Percentiles rank a stretch among this genome's conserved stretches.
Evolutionary conservation across 371 early-diverging fungal species (phyloP).

Genomic region (Zychaea mexicana): DNA sequence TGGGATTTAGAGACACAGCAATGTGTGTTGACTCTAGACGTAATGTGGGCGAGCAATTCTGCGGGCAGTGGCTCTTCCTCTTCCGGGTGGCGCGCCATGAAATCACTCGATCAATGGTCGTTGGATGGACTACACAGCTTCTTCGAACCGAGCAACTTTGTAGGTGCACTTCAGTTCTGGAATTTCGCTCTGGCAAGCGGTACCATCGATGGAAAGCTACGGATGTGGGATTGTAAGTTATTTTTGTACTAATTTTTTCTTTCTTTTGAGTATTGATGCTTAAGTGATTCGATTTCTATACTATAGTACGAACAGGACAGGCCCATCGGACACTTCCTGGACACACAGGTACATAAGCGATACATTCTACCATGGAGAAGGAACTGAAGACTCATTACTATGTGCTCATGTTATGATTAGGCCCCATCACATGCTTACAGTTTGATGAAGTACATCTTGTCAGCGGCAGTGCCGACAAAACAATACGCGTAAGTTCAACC

Average conservation of each 20-base stretch:
- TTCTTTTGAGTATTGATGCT: not conserved
- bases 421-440: constrained; percentile 71
- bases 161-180: constrained; percentile 81
- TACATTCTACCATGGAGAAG: not conserved
- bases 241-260: not conserved
- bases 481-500: constrained; percentile 57
- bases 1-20: constrained; percentile 87
- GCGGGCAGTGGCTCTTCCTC: constrained; percentile 15
- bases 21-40: constrained; percentile 65
- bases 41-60: constrained; percentile 66
- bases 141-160: constrained; percentile 53
- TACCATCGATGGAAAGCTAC: constrained; percentile 82
- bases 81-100: constrained; percentile 14
- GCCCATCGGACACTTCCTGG: constrained; percentile 76
- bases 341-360: constrained; percentile 60
- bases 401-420: constrained; percentile 4
- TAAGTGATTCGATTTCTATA: not conserved
- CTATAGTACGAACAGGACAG: constrained; percentile 74
- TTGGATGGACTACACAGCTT: constrained; percentile 30
- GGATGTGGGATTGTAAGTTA: constrained; percentile 84
- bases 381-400: not conserved
- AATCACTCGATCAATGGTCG: constrained; percentile 16
- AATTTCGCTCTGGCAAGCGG: constrained; percentile 85
- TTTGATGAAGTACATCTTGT: constrained; percentile 82
- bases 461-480: constrained; percentile 80